Conservation (phyloP, 192 early-diverging fungal species). For the Coemansia sp. region DNA sequence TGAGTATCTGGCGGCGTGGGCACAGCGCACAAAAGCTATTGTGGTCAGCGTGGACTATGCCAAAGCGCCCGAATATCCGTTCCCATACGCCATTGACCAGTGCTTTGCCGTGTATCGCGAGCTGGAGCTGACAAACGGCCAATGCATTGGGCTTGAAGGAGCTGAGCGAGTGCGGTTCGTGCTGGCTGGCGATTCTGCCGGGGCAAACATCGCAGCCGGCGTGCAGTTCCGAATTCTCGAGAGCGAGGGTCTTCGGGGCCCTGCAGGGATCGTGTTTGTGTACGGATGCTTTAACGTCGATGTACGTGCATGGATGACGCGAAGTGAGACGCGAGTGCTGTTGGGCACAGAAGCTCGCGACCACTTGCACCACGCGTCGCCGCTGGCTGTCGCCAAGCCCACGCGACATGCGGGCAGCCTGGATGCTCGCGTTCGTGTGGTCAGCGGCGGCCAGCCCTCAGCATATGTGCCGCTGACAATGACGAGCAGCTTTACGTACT, state of each 20-base stretch:
- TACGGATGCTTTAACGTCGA: constrained; percentile 92
- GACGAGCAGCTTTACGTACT: constrained; percentile 75
- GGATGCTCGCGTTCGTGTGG: constrained; percentile 41
- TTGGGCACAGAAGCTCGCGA: constrained; percentile 59
- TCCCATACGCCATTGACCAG: constrained; percentile 85
- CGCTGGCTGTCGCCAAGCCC: constrained; percentile 54
- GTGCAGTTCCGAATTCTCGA: constrained; percentile 81
- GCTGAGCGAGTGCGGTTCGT: constrained; percentile 61
- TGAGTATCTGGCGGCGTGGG: constrained; percentile 80
- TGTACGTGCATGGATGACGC: constrained; percentile 89
- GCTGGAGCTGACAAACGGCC: constrained; percentile 76
- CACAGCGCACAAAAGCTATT: constrained; percentile 66
- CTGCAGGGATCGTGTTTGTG: constrained; percentile 77
- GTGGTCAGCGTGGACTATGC: constrained; percentile 87
- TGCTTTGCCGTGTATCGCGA: constrained; percentile 83
- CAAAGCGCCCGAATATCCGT: constrained; percentile 95
- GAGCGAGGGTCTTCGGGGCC: constrained; percentile 59
- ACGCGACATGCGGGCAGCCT: constrained; percentile 13
- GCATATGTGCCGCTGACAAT: constrained; percentile 60
- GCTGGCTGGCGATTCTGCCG: constrained; percentile 90
- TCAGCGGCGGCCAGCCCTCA: not conserved
- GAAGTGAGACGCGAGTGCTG: constrained; percentile 36
- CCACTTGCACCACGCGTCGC: constrained; percentile 66
- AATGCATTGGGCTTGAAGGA: constrained; percentile 59
- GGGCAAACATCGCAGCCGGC: constrained; percentile 83